Base-by-base conservation (phyloP, 345 rosid genomes). In the Raphanus sativus region DNA sequence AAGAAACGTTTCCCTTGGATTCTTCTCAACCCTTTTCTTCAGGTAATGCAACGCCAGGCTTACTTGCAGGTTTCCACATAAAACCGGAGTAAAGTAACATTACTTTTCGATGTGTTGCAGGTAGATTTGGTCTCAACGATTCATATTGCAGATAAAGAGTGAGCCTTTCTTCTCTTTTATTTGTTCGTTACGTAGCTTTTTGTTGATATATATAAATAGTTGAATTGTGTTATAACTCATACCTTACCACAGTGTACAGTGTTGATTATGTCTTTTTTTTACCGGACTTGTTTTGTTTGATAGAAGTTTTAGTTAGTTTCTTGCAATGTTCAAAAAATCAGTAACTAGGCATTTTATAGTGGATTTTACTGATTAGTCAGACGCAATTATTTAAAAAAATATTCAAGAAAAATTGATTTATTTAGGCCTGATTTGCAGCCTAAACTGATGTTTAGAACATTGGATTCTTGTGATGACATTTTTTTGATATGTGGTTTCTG, bases 71-170 rank as follows among this genome's bases (percentile, higher is more conserved):
- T 70, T 70, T 30, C 0, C 6, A 15, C 69, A 6, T 8, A 24
- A 24, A 40, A 36, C 32, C 3, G 36, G 5, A 1, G 21, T 7
- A 4, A 8, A 26, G 13, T 45, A 21, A 48, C 69, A 65, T 28
- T 28, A 25, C 5, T 45, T 55, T 55, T 34, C 8, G 21, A 6
- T 34, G 12, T 42, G 12, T 50, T 67, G 78, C 82, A 95, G 99
- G 94, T 92, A 74, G 97, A 95, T 89, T 91, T 92, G 86, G 93
- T 92, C 48, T 95, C 98, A 21, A 87, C 98, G 1, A 88, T 95
- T 83, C 99, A 95, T 79, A 89, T 92, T 63, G 99, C 93, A 1
- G 98, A 95, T 81, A 87, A 89, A 87, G 93, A 88, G 96, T 92
- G 87, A 65, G 91, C 65, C 36, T 63, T 24, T n/a, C 17, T 65